Base-by-base conservation (phyloP, 2,329 filamentous ascomycete genomes). In the Celoporthe dispersa region DNA sequence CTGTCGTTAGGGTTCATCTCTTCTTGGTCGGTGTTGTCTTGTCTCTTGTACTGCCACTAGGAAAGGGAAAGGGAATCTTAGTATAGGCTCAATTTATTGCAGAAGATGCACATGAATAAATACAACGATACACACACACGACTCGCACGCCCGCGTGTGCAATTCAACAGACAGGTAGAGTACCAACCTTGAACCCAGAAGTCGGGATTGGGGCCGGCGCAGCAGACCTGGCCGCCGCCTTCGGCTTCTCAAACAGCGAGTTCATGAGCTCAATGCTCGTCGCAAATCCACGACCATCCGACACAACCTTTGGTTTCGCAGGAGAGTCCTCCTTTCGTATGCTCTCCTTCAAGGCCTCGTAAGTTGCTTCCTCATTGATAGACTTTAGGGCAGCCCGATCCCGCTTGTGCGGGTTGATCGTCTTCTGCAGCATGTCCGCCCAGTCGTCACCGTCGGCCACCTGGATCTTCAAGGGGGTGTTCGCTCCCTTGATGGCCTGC, bases 231-330 rank as follows among this genome's bases (percentile, higher is more conserved):
- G 82, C 81, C 73, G 85, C 85, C 67, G 84, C 85, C 82, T 88
- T 89, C 73, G 90, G 86, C 80, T 91, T 88, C 79, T 92, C 92
- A 81, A 97, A 98, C 68, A 98, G 84, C 63, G 94, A 97, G 79
- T 97, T 95, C 94, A 97, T 98, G 79, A 98, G 84, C 83, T 98
- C 96, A 81, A 98, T 97, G 77, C 92, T 94, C 28, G 92, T 97
- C 28, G 90, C 88, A 80, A 97, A 95, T 0, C 91, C 91, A 73
- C 88, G 88, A 67, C 86, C 84, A 75, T 88, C 86, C 53, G 80
- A 72, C 25, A 80, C 76, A 35, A 78, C 73, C 53, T 78, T 78
- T 55, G 78, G 79, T 68, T 79, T 81, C 35, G 75, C 73, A 1
- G 75, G 75, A 8, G 74, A 73, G 6, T 75, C 73, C 64, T 68